Evolutionary conservation across 1,284 basidiomycete species (phyloP), one percentile per base, ranked within the genome.

Genomic region (Sanghuangporus weigelae): DNA sequence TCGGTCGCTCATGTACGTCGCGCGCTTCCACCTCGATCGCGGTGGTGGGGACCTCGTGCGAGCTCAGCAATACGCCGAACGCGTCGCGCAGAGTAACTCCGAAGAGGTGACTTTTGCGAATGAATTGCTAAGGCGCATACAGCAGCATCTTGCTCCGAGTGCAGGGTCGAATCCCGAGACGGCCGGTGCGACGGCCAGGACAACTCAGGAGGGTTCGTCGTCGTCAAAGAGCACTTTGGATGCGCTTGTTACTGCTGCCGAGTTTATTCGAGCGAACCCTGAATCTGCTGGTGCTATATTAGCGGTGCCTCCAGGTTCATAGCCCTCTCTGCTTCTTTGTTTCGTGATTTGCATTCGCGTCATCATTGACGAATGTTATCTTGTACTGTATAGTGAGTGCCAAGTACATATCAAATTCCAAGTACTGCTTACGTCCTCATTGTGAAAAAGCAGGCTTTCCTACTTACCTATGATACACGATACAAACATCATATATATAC

Each of bases 1-100:
- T 23, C 86, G 85, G 71, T 93, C 90, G n/a, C 84, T 86, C 68
- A 73, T 96, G 49, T 87, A 87, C 67, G 87, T 95, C 36, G 92
- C 93, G 7, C 86, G 90, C 64, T 87, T 89, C 71, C 86, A 94
- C 68, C 78, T 90, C 71, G 74, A 79, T 51, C 81, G 81, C 63
- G 77, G 83, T 44, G 79, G 84, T 56, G 86, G 84, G 14, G 85
- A 92, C 71, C 71, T 90, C 35, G 68, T 73, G 35, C 76, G 89
- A 51, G 88, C 89, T 12, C 79, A 77, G 67, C 82, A 84, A 62
- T 90, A 90, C 71, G 77, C 94, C 54, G 85, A 91, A 63, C 80
- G 78, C 55, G 84, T 95, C 35, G 85, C 90, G 8, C 75, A 76
- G 58, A 94, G 90, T 70, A 92, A 92, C 73, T 82, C 84, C 21